A percentile compares a stretch with the other conserved stretches of the same genome.
Evolutionary conservation across 208 protist genomes (phyloP).

Genomic region (Naegleria lovaniensis): DNA sequence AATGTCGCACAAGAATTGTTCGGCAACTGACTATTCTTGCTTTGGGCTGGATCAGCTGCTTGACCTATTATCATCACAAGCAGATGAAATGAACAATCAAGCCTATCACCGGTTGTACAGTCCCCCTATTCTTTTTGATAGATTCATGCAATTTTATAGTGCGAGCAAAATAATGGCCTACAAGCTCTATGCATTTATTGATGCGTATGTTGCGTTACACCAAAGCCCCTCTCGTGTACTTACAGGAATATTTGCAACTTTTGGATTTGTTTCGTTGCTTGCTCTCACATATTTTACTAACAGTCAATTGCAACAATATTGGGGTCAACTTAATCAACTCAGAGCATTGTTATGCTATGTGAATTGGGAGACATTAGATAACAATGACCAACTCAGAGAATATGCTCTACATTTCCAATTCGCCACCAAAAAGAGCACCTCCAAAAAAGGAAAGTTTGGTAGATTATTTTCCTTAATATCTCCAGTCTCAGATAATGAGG

Average conservation of each 20-base stretch:
- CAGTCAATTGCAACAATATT: background rate
- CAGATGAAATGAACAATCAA: background rate
- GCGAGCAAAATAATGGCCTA: background rate
- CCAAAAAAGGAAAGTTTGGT: background rate
- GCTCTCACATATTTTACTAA: background rate
- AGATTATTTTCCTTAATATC: background rate
- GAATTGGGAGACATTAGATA: background rate
- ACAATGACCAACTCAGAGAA: background rate
- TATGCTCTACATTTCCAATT: background rate
- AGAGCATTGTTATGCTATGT: background rate
- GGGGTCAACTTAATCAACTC: background rate
- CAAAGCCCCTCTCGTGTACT: background rate
- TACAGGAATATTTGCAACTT: background rate
- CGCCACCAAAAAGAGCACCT: background rate
- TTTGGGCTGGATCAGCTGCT: background rate
- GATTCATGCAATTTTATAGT: background rate
- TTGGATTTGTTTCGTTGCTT: background rate
- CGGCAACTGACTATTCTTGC: background rate
- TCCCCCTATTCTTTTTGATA: background rate
- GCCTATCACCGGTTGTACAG: background rate
- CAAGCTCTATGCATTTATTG: background rate
- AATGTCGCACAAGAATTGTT: background rate
- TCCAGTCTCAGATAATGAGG: background rate
- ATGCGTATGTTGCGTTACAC: background rate
- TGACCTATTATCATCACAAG: background rate